Evolutionary conservation across 352 stramenopile species (phyloP), one percentile per base, ranked within the genome.

Genomic region (Phytophthora citricola): DNA sequence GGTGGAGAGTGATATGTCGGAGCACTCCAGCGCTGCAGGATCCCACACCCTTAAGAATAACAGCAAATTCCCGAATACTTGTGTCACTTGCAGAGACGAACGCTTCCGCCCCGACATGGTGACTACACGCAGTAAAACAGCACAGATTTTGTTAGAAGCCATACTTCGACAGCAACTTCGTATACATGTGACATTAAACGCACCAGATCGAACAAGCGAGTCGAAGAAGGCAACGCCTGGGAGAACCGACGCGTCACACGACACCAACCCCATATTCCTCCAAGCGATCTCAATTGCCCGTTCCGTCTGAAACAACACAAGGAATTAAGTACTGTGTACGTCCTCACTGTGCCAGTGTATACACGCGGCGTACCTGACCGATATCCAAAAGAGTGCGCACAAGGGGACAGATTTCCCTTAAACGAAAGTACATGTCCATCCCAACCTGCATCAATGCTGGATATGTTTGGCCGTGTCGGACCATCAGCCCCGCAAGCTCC

Each of bases 401-500:
- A 34, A 92, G 66, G 17, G 75, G 43, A 24, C 58, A 63, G 47
- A 82, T 78, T 3, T 76, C 75, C 5, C 78, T 75, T 4, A 92
- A 53, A 0, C 82, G 80, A 39, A 75, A 87, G 49, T 89, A 85
- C 84, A 92, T 92, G 34, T 91, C 80, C 55, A 91, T 32, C 0
- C 78, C 82, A 10, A 88, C 56, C 71, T 92, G 84, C 49, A 85
- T 71, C 17, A 92, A 49, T 1, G 57, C 69, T 43, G 54, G 52
- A 29, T 77, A 61, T 1, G 34, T 56, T 22, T 62, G 41, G 1
- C 71, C 63, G 34, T 73, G 57, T 11, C 65, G 54, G 14, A 90
- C 50, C 38, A 94, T 71, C 9, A 90, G 49, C 4, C 86, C 70
- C 11, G 83, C 85, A 39, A 94, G 71, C 38, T 80, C 79, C 10